Percentiles rank a stretch among this genome's conserved stretches.
Evolutionary conservation across 192 early-diverging fungal species (phyloP).

Genomic region (Umbelopsis vinacea): DNA sequence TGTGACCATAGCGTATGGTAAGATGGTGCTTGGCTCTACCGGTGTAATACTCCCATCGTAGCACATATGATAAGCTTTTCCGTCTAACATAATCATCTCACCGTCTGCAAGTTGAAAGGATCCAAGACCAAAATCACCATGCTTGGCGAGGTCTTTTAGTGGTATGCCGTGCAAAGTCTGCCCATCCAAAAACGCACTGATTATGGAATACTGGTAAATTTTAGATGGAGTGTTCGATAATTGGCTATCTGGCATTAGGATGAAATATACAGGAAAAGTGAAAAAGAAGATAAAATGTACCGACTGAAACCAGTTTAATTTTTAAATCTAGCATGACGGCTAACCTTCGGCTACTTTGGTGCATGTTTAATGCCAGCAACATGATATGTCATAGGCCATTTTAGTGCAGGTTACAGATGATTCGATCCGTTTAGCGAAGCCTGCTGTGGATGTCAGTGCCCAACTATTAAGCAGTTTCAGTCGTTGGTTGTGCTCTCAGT

Average conservation of each 20-base stretch:
- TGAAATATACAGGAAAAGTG: background rate
- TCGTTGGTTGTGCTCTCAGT: no score
- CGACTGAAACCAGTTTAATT: no score
- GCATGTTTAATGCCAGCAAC: no score
- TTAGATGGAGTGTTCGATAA: background rate
- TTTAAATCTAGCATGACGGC: no score
- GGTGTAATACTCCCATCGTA: background rate
- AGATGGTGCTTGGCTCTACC: background rate
- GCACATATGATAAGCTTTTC: background rate
- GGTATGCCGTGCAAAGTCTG: background rate
- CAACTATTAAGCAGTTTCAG: no score
- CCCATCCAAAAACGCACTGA: constrained; percentile 5
- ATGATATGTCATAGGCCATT: no score
- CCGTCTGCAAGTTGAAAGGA: constrained; percentile 7
- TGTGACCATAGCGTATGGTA: constrained; percentile 1
- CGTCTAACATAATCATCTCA: constrained; percentile 5
- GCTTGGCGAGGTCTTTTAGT: background rate
- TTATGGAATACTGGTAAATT: constrained; percentile 15
- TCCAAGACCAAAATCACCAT: constrained; percentile 9
- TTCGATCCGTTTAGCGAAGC: no score
- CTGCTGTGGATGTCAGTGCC: no score
- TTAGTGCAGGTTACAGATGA: no score
- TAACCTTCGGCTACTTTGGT: no score
- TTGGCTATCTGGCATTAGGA: no score
- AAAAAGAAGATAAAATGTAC: background rate